A percentile compares a stretch with the other conserved stretches of the same genome.
These are phyloP conservation scores for Jaapia argillacea DNA, from an alignment of 768 basidiomycete genomes.

Conservation along the genomic window DNA sequence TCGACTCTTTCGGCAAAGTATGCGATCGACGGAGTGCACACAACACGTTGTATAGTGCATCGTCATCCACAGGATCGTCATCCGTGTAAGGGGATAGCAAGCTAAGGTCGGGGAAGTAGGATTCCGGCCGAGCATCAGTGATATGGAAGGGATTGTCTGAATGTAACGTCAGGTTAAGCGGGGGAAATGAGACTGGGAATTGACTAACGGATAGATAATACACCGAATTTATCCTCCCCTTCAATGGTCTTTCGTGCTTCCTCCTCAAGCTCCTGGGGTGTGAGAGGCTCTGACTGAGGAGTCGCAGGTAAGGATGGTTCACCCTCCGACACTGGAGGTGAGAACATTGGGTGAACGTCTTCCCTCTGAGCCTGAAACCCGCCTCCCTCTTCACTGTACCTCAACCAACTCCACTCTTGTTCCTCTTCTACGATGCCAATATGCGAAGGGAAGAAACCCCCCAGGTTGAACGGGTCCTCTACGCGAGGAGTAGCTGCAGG, in stretches of 20 bases:
- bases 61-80: slow-evolving; percentile 26
- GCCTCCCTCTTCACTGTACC: slow-evolving; percentile 17
- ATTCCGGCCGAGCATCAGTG: no score
- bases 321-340: slow-evolving; percentile 10
- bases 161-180: no score
- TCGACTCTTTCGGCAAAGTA: slow-evolving; percentile 16
- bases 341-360: slow-evolving; percentile 5
- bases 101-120: background rate
- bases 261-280: slow-evolving; percentile 20
- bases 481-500: background rate
- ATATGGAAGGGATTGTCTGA: no score
- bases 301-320: slow-evolving; percentile 12
- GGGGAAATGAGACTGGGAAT: no score
- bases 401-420: slow-evolving; percentile 34
- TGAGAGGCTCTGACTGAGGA: slow-evolving; percentile 15
- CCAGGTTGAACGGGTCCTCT: slow-evolving; percentile 39
- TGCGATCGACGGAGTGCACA: slow-evolving; percentile 22
- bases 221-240: slow-evolving; percentile 40
- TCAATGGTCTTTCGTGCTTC: slow-evolving; percentile 28
- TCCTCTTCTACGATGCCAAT: slow-evolving; percentile 9
- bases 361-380: slow-evolving; percentile 11
- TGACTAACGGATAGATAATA: slow-evolving; percentile 33
- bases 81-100: slow-evolving; percentile 26
- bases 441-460: slow-evolving; percentile 35
- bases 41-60: slow-evolving; percentile 24